These are phyloP conservation scores for Plenodomus tracheiphilus DNA, from an alignment of 2,329 filamentous ascomycete genomes.

Conservation along the genomic window DNA sequence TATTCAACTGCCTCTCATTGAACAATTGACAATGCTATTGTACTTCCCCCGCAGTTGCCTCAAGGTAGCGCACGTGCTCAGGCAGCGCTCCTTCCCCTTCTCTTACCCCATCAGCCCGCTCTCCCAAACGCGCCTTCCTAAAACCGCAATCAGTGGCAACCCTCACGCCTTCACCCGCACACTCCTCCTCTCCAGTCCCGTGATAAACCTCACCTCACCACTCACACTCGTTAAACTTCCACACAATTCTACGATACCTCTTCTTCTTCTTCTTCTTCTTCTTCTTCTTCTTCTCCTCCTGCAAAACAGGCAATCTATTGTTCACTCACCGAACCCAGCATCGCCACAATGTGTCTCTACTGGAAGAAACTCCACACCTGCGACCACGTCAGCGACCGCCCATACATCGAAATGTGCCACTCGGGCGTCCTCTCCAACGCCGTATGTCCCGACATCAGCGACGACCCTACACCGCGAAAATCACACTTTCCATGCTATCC, in stretches of 20 bases:
- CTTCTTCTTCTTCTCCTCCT: too few species aligned
- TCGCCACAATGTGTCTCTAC: conserved; percentile 26
- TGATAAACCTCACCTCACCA: not conserved
- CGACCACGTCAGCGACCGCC: conserved; percentile 19
- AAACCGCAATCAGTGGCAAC: not conserved
- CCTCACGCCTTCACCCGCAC: not conserved
- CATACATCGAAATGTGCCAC: conserved; percentile 29
- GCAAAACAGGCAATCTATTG: too few species aligned
- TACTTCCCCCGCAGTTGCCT: too few species aligned
- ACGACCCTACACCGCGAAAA: conserved; percentile 10
- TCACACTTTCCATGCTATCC: conserved; percentile 29
- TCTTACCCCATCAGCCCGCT: not conserved
- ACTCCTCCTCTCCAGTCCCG: not conserved
- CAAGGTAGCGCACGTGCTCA: too few species aligned
- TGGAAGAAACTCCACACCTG: conserved; percentile 31
- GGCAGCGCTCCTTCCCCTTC: not conserved
- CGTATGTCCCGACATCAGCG: conserved; percentile 19
- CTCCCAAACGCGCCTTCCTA: too few species aligned
- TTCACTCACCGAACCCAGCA: not conserved
- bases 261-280: too few species aligned
- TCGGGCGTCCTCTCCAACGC: conserved; percentile 22
- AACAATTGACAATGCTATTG: too few species aligned
- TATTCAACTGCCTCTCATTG: not conserved
- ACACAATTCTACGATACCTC: too few species aligned
- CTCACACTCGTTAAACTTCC: too few species aligned